phyloP scores from a whole-genome alignment of 352 stramenopile genomes.

The Aphanomyces euteiches region DNA sequence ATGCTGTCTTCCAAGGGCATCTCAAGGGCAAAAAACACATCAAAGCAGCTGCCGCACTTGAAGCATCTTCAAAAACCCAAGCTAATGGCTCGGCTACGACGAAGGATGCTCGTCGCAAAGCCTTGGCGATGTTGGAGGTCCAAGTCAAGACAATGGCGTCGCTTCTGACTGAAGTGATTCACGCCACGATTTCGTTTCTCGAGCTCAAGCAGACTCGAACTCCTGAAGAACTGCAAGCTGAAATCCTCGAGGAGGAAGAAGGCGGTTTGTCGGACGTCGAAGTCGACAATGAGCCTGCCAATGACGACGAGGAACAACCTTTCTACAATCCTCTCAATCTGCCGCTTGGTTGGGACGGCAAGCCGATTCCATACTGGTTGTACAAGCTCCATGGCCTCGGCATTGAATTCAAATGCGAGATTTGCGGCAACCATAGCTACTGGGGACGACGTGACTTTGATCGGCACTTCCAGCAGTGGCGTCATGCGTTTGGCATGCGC shows the following conservation, averaged over 20 bases:
- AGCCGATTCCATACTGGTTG: conserved; percentile 99
- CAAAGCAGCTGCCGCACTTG: conserved; percentile 42
- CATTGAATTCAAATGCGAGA: conserved; percentile 98
- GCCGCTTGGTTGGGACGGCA: conserved; percentile 97
- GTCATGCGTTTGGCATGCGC: conserved; percentile 97
- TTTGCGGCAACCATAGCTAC: conserved; percentile 99
- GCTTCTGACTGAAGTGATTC: conserved; percentile 76
- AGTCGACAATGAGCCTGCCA: conserved; percentile 53
- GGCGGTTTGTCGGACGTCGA: conserved; percentile 77
- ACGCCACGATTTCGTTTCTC: conserved; percentile 78
- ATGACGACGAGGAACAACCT: conserved; percentile 90
- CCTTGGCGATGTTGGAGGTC: conserved; percentile 66
- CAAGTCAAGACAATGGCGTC: conserved; percentile 68
- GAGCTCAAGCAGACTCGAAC: conserved; percentile 86
- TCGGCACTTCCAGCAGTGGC: conserved; percentile 97
- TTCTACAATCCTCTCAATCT: conserved; percentile 99
- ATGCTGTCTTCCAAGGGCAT: conserved; percentile 68
- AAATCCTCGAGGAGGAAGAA: conserved; percentile 85
- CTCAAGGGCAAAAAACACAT: conserved; percentile 79
- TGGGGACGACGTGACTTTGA: conserved; percentile 95
- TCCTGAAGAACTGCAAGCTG: conserved; percentile 79
- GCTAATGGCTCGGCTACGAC: not conserved
- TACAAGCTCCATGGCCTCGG: conserved; percentile 99
- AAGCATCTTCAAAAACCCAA: not conserved
- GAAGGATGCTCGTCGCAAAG: conserved; percentile 33